A percentile compares a stretch with the other conserved stretches of the same genome.
Conservation (phyloP, 495 filamentous ascomycete genomes). For the Eremomyces bilateralis region DNA sequence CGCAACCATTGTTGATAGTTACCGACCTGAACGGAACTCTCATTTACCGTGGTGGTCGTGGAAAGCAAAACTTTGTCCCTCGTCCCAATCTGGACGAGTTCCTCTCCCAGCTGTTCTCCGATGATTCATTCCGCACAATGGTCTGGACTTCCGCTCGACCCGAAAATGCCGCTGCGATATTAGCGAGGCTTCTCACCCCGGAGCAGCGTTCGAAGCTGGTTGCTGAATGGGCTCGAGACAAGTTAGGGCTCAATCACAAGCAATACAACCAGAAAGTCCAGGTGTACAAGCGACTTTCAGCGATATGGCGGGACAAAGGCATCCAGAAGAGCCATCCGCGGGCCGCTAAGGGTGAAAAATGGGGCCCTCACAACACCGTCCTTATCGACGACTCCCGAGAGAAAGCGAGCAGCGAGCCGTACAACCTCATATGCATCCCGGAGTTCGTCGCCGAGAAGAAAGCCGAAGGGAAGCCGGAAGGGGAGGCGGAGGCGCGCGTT, state of each 20-base stretch:
- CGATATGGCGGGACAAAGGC: conserved; percentile 39
- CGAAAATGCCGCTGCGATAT: conserved; percentile 43
- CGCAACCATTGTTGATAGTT: conserved; percentile 41
- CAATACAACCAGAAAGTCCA: conserved; percentile 55
- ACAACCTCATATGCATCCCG: conserved; percentile 63
- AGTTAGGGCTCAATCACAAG: conserved; percentile 35
- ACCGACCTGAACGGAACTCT: conserved; percentile 91
- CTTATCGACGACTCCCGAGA: conserved; percentile 64
- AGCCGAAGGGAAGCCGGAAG: too few species aligned
- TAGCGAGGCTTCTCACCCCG: conserved; percentile 27
- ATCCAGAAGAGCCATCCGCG: conserved; percentile 31
- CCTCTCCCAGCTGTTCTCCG: conserved; percentile 35
- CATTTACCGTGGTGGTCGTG: conserved; percentile 36
- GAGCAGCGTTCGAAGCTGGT: conserved; percentile 27
- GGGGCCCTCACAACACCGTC: conserved; percentile 73
- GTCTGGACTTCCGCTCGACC: conserved; percentile 78
- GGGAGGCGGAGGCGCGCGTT: too few species aligned
- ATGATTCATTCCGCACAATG: conserved; percentile 46
- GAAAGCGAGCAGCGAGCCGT: conserved; percentile 66
- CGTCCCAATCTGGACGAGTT: conserved; percentile 45
- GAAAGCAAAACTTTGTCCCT: conserved; percentile 25
- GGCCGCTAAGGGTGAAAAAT: conserved; percentile 17
- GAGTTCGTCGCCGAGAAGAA: too few species aligned
- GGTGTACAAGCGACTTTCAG: conserved; percentile 66
- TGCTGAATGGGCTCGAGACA: conserved; percentile 63